Conservation (phyloP, 2,329 filamentous ascomycete species). For the Amphichorda felina region DNA sequence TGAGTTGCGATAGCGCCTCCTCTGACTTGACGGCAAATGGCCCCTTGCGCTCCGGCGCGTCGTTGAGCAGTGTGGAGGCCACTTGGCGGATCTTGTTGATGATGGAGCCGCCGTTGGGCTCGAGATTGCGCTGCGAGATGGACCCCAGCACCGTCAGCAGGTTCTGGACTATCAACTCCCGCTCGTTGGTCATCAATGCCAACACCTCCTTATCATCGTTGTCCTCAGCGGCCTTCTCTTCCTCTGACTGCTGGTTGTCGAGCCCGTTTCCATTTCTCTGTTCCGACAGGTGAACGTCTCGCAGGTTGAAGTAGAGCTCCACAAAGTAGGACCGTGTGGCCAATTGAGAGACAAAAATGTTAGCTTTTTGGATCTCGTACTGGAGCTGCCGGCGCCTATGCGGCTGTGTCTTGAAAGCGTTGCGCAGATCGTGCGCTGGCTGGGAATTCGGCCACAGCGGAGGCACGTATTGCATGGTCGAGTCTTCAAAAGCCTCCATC, state of each 20-base stretch:
- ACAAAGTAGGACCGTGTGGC: slow-evolving; percentile 76
- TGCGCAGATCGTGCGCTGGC: slow-evolving; percentile 37
- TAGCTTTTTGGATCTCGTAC: slow-evolving; percentile 85
- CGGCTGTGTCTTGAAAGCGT: slow-evolving; percentile 34
- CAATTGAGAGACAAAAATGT: slow-evolving; percentile 74
- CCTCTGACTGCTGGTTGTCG: slow-evolving; percentile 15
- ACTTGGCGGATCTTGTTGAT: slow-evolving; percentile 80
- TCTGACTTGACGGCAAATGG: slow-evolving; percentile 45
- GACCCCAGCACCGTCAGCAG: slow-evolving; percentile 62
- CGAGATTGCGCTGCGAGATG: slow-evolving; percentile 77
- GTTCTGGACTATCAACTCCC: slow-evolving; percentile 71
- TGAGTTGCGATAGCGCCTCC: slow-evolving; percentile 58
- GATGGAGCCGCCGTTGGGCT: slow-evolving; percentile 52
- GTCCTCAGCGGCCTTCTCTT: slow-evolving; percentile 24
- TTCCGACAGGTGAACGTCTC: slow-evolving; percentile 48
- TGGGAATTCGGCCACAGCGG: slow-evolving; percentile 33
- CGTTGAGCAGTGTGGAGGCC: slow-evolving; percentile 65
- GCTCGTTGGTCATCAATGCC: slow-evolving; percentile 59
- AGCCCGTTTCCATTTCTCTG: slow-evolving; percentile 21
- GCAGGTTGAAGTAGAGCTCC: slow-evolving; percentile 72
- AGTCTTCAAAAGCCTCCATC: slow-evolving; percentile 29
- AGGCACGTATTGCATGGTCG: slow-evolving; percentile 38
- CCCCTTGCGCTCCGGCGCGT: slow-evolving; percentile 36
- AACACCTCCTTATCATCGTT: slow-evolving; percentile 37
- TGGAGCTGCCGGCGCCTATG: slow-evolving; percentile 48